These are phyloP conservation scores for Ceriops decandra DNA, from an alignment of 345 rosid genomes.

Conservation along the genomic window DNA sequence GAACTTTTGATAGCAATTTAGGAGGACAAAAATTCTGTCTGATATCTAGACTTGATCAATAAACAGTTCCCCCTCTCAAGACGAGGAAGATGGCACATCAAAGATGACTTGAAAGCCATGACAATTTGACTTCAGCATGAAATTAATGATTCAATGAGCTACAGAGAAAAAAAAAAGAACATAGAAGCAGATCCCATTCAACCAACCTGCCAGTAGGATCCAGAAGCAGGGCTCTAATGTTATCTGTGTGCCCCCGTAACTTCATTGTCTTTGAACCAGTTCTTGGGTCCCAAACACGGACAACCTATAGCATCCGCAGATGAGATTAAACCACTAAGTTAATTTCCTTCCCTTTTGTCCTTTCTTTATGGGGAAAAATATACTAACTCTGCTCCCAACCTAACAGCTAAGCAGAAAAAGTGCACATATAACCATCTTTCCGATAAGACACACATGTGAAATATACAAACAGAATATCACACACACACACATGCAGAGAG, in stretches of 20 bases:
- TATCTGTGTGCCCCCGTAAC: constrained; percentile 94
- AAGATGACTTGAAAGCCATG: too few relatives aligned
- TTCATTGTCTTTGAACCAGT: constrained; percentile 95
- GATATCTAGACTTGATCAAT: too few relatives aligned
- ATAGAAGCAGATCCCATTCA: constrained; percentile 3
- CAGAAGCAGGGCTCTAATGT: constrained; percentile 83
- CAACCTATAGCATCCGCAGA: constrained; percentile 50
- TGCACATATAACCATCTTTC: neutral
- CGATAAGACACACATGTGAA: neutral
- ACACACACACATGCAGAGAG: too few relatives aligned
- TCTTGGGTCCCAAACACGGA: constrained; percentile 99
- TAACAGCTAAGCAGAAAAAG: neutral
- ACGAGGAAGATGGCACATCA: too few relatives aligned
- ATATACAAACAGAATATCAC: too few relatives aligned
- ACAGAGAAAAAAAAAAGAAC: neutral
- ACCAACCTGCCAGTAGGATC: constrained; percentile 93
- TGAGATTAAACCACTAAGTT: neutral
- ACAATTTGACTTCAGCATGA: neutral
- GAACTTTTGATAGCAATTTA: too few relatives aligned
- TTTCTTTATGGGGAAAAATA: neutral
- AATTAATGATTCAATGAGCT: neutral
- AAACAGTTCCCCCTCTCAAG: too few relatives aligned
- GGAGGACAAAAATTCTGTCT: too few relatives aligned
- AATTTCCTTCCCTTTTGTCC: neutral
- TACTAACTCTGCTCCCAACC: neutral